phyloP scores from a whole-genome alignment of 2,329 filamentous ascomycete genomes.

The Penicillium decumbens region DNA sequence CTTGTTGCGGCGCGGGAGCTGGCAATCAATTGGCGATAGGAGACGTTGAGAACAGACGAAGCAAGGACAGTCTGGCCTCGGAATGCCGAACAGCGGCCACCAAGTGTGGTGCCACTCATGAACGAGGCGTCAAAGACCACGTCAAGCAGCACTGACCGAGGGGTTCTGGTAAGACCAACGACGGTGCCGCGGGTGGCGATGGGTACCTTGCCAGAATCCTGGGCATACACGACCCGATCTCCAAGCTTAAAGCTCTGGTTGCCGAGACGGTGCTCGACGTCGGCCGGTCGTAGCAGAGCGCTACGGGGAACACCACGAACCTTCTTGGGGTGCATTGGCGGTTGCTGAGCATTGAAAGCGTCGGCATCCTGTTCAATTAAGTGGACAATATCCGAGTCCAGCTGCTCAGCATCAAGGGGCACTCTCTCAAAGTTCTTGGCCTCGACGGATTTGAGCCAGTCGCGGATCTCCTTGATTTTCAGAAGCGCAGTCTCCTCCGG shows the following conservation, averaged over 20 bases:
- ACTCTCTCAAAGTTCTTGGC: conserved; percentile 90
- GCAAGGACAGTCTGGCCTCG: conserved; percentile 85
- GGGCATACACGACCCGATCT: conserved; percentile 87
- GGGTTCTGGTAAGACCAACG: conserved; percentile 85
- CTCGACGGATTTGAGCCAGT: conserved; percentile 88
- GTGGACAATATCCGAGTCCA: conserved; percentile 85
- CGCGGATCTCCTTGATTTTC: conserved; percentile 87
- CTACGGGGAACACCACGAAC: conserved; percentile 77
- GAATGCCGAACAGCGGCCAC: conserved; percentile 87
- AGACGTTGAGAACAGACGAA: conserved; percentile 83
- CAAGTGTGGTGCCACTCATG: conserved; percentile 92
- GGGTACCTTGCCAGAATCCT: conserved; percentile 88
- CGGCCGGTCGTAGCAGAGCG: conserved; percentile 84
- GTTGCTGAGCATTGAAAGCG: conserved; percentile 49
- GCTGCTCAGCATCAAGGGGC: conserved; percentile 92
- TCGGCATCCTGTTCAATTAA: conserved; percentile 74
- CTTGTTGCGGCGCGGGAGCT: conserved; percentile 39
- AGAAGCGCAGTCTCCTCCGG: conserved; percentile 64
- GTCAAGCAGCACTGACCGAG: conserved; percentile 76
- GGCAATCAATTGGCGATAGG: conserved; percentile 72
- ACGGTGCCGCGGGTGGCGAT: conserved; percentile 89
- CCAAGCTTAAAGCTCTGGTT: conserved; percentile 79
- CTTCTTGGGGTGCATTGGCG: conserved; percentile 59
- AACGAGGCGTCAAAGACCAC: conserved; percentile 91
- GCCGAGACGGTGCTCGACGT: conserved; percentile 88